Evolutionary conservation across 805 yeast species (phyloP).

Genomic region (Yarrowia hollandica): DNA sequence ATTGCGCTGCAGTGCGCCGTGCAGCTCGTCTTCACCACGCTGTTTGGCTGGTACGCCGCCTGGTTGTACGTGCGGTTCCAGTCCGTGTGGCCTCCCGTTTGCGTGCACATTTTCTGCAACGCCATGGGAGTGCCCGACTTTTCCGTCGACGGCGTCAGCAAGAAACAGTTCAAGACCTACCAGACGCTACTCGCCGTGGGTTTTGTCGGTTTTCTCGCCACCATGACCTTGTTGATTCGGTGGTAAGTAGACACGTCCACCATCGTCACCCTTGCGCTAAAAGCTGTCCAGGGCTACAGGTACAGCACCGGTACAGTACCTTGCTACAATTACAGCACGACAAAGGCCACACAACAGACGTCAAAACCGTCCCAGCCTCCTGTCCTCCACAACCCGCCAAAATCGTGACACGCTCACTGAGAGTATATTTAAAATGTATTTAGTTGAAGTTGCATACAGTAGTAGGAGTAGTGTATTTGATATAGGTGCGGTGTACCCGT

Average conservation of each 20-base stretch:
- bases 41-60: slow-evolving; percentile 71
- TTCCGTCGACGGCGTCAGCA: slow-evolving; percentile 30
- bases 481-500: too few species aligned
- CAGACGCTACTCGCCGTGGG: slow-evolving; percentile 48
- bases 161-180: slow-evolving; percentile 34
- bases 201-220: slow-evolving; percentile 42
- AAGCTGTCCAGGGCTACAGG: too few species aligned
- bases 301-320: too few species aligned
- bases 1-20: slow-evolving; percentile 46
- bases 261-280: too few species aligned
- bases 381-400: too few species aligned
- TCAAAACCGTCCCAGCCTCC: too few species aligned
- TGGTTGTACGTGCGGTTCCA: slow-evolving; percentile 53
- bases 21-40: slow-evolving; percentile 64
- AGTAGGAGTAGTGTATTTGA: neutral
- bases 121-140: slow-evolving; percentile 63
- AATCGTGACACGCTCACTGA: neutral
- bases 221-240: slow-evolving; percentile 6
- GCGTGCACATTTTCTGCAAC: slow-evolving; percentile 69
- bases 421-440: slow-evolving; percentile 12
- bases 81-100: slow-evolving; percentile 56
- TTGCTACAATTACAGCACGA: too few species aligned
- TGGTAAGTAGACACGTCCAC: too few species aligned
- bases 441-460: slow-evolving; percentile 5
- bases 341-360: too few species aligned